These are phyloP conservation scores for Protomyces macrosporus DNA, from an alignment of 1,139 yeast species.

Conservation along the genomic window DNA sequence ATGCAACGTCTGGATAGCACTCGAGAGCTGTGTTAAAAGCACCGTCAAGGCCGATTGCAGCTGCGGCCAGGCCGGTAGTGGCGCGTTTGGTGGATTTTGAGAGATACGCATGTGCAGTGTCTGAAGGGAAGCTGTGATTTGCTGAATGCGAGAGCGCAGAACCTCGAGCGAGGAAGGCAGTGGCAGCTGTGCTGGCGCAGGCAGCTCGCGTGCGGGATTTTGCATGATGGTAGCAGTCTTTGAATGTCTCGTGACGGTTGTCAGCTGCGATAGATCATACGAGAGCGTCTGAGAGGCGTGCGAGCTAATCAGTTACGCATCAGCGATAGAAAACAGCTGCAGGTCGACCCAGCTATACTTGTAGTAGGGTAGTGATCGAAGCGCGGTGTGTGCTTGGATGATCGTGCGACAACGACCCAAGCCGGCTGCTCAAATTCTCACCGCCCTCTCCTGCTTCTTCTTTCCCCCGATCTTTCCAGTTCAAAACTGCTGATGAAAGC, in stretches of 20 bases:
- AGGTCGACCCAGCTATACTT: too few relatives aligned
- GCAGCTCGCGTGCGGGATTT: too few relatives aligned
- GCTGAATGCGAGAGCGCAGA: conserved; percentile 16
- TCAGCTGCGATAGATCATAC: too few relatives aligned
- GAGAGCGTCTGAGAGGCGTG: too few relatives aligned
- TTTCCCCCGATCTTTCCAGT: background rate
- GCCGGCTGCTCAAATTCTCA: too few relatives aligned
- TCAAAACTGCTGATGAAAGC: background rate
- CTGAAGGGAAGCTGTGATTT: conserved; percentile 18
- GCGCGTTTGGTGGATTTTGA: background rate
- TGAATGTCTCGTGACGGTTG: too few relatives aligned
- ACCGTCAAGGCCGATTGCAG: conserved; percentile 16
- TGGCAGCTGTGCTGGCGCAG: background rate
- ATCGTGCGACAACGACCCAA: too few relatives aligned
- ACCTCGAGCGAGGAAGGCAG: conserved; percentile 18
- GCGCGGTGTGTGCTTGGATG: too few relatives aligned
- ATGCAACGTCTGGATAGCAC: conserved; percentile 9
- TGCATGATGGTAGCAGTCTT: too few relatives aligned
- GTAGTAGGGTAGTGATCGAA: too few relatives aligned
- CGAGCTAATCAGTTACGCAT: too few relatives aligned
- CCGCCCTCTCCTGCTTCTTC: background rate
- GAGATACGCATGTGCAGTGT: conserved; percentile 8
- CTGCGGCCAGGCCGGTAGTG: conserved; percentile 17
- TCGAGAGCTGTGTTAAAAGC: conserved; percentile 12
- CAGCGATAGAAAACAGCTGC: too few relatives aligned